Evolutionary conservation across 2,329 filamentous ascomycete species (phyloP).

Genomic region (Xylaria sp.): DNA sequence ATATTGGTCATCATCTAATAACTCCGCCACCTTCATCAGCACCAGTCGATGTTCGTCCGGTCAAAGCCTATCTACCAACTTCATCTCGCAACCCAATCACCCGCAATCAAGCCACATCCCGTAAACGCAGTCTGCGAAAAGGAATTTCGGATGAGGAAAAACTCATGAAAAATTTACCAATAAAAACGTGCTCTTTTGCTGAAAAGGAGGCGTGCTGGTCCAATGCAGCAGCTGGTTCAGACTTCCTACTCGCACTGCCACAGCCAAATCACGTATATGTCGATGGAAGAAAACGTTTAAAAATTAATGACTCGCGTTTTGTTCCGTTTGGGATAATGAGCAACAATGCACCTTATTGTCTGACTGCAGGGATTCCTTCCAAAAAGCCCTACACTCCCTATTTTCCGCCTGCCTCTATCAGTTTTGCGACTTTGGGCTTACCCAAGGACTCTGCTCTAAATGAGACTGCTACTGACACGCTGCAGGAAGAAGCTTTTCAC

Average conservation of each 20-base stretch:
- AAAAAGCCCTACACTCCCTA: constrained; percentile 35
- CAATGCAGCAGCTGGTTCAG: constrained; percentile 13
- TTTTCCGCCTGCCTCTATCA: neutral
- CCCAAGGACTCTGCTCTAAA: neutral
- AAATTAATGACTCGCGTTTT: constrained; percentile 24
- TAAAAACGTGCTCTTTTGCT: constrained; percentile 3
- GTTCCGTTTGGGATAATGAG: neutral
- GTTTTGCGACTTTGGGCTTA: neutral
- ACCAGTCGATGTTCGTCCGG: neutral
- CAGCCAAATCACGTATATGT: constrained; percentile 28
- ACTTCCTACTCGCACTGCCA: constrained; percentile 29
- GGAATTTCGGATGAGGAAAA: neutral
- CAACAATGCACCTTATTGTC: constrained; percentile 9
- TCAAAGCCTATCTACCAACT: neutral
- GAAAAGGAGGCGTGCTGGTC: constrained; percentile 24
- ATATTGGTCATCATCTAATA: neutral
- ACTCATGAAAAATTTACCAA: neutral
- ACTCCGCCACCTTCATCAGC: constrained; percentile 5
- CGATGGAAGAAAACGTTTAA: constrained; percentile 17
- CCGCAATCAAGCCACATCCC: neutral
- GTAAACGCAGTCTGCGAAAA: neutral
- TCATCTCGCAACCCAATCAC: neutral
- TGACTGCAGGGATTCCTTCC: constrained; percentile 39
- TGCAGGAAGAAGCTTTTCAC: constrained; percentile 88
- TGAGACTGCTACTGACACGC: constrained; percentile 27